These are phyloP conservation scores for Sambucus nigra DNA, from an alignment of 129 eudicot genomes.

Conservation along the genomic window DNA sequence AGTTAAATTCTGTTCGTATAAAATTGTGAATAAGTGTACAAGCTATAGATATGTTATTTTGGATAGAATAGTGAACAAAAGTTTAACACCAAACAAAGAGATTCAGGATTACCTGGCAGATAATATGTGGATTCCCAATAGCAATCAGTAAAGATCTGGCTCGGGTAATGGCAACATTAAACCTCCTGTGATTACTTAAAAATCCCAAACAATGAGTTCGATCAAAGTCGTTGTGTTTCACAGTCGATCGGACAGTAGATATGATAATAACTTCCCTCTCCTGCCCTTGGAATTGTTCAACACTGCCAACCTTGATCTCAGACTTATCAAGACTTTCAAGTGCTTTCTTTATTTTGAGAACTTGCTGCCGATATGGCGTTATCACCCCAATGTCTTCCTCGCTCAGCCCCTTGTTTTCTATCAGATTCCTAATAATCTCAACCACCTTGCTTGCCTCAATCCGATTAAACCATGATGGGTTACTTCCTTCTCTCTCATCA, in stretches of 20 bases:
- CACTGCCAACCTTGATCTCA: constrained; percentile 70
- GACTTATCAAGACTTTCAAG: constrained; percentile 45
- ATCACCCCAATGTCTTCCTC: constrained; percentile 68
- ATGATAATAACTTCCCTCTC: constrained; percentile 66
- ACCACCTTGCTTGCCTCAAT: constrained; percentile 88
- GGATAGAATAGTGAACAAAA: no score
- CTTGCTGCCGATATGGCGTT: constrained; percentile 88
- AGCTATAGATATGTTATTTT: no score
- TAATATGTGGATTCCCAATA: constrained; percentile 83
- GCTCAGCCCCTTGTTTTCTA: constrained; percentile 30
- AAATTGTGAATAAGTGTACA: no score
- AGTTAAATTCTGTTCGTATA: no score
- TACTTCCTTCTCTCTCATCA: constrained; percentile 91
- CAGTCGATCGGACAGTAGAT: constrained; percentile 83
- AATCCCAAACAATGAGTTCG: constrained; percentile 71
- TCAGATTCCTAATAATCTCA: constrained; percentile 40
- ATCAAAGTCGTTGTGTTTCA: constrained; percentile 72
- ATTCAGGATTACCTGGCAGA: constrained; percentile 54
- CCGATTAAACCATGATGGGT: constrained; percentile 95
- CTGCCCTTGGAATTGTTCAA: constrained; percentile 90
- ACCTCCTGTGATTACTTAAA: constrained; percentile 81
- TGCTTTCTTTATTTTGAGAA: constrained; percentile 48
- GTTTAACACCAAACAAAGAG: background rate
- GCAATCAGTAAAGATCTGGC: constrained; percentile 71
- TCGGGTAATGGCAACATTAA: constrained; percentile 83